Percentiles rank a stretch among this genome's conserved stretches.
These are phyloP conservation scores for Novymonas esmeraldas DNA, from an alignment of 208 protist species.

Conservation along the genomic window DNA sequence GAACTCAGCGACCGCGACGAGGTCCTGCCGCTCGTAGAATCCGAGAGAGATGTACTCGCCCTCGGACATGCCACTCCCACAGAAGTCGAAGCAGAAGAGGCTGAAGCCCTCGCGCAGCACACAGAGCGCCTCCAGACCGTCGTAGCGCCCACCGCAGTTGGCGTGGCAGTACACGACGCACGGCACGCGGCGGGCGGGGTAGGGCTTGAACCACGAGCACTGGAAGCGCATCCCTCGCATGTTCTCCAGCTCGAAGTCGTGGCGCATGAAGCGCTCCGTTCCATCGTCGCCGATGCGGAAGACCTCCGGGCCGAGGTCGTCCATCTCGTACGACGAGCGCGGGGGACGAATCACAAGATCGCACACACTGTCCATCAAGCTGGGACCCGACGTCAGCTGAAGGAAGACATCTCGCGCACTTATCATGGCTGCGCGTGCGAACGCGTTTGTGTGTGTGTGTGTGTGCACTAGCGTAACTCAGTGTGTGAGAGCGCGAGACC, in stretches of 20 bases:
- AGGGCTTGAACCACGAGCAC: conserved; percentile 85
- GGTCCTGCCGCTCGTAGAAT: conserved; percentile 95
- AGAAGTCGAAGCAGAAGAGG: conserved; percentile 94
- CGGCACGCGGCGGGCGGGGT: conserved; percentile 39
- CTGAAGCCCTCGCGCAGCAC: conserved; percentile 88
- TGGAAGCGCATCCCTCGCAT: conserved; percentile 79
- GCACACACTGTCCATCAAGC: conserved; percentile 75
- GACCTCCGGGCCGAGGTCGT: conserved; percentile 60
- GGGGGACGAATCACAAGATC: conserved; percentile 90
- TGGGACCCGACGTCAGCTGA: conserved; percentile 40
- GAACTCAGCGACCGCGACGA: conserved; percentile 88
- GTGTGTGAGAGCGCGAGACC: no score
- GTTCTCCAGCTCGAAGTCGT: conserved; percentile 82
- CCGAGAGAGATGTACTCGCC: conserved; percentile 96
- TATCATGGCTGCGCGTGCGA: conserved; percentile 30
- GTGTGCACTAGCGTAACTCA: no score
- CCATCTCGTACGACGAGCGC: conserved; percentile 54
- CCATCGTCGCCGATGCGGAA: conserved; percentile 62
- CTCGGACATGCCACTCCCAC: conserved; percentile 91
- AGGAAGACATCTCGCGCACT: conserved; percentile 40
- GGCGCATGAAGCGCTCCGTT: conserved; percentile 48
- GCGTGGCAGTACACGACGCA: conserved; percentile 94
- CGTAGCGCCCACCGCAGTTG: conserved; percentile 86
- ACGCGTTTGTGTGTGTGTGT: conserved; percentile 8
- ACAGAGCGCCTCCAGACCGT: conserved; percentile 80